Percentiles rank a stretch among this genome's conserved stretches.
Conservation (phyloP, 2,329 filamentous ascomycete genomes). For the Samsoniella hepiali region DNA sequence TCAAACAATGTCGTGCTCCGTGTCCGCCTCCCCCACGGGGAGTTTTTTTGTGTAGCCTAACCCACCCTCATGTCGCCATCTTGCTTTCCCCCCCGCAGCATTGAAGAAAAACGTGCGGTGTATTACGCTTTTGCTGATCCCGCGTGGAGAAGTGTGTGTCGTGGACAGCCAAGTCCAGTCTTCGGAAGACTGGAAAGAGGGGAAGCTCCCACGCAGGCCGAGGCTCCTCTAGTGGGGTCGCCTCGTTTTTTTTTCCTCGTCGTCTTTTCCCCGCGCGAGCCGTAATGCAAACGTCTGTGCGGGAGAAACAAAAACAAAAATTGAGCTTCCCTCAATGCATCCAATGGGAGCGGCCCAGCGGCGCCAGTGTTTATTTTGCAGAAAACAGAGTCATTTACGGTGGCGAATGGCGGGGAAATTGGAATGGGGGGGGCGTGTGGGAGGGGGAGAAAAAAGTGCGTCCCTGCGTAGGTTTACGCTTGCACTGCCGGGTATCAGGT, state of each 20-base stretch:
- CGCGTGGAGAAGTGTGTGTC: neutral
- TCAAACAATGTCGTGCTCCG: neutral
- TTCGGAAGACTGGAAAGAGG: slow-evolving; percentile 9
- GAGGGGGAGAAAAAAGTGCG: neutral
- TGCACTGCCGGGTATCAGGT: slow-evolving; percentile 4
- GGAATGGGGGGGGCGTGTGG: neutral
- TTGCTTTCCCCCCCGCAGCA: slow-evolving; percentile 1
- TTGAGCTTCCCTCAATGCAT: neutral
- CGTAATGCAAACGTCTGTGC: slow-evolving; percentile 9
- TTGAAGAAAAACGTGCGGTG: neutral
- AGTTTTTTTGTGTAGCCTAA: neutral
- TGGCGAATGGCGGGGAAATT: slow-evolving; percentile 6
- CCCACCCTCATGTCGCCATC: neutral
- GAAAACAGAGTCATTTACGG: neutral
- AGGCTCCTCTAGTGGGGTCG: neutral
- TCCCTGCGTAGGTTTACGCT: slow-evolving; percentile 15
- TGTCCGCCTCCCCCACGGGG: neutral
- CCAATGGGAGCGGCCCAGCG: neutral
- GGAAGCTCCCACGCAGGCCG: slow-evolving; percentile 9
- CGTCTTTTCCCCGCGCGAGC: neutral
- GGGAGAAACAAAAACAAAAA: neutral
- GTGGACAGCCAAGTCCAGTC: neutral
- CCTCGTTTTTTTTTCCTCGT: neutral
- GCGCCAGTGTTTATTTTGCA: no score
- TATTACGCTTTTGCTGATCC: slow-evolving; percentile 4